Evolutionary conservation across 2,329 filamentous ascomycete genomes (phyloP).

Genomic region (Calonectria fujianensis): DNA sequence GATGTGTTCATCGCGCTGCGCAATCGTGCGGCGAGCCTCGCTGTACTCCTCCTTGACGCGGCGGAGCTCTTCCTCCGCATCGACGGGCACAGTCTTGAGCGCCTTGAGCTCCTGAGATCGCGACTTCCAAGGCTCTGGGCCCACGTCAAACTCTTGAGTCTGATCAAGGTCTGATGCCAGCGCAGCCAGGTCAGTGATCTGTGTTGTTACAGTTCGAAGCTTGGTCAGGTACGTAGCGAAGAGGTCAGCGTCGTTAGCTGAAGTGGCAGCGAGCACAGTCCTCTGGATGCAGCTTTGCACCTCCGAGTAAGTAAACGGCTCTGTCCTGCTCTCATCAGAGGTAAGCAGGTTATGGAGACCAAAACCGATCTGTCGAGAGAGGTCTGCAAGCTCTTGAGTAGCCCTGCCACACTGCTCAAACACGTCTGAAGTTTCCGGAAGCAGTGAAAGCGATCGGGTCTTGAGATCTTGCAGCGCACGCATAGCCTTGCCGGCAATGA

Average conservation of each 20-base stretch:
- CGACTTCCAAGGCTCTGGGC: slow-evolving; percentile 86
- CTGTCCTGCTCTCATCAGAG: slow-evolving; percentile 81
- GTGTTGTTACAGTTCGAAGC: slow-evolving; percentile 77
- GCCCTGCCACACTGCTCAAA: slow-evolving; percentile 83
- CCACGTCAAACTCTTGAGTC: slow-evolving; percentile 86
- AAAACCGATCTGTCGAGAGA: slow-evolving; percentile 80
- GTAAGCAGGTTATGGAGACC: slow-evolving; percentile 78
- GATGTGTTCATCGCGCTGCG: slow-evolving; percentile 85
- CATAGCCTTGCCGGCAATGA: slow-evolving; percentile 86
- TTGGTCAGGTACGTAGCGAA: slow-evolving; percentile 81
- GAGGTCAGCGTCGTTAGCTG: slow-evolving; percentile 78
- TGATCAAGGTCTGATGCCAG: slow-evolving; percentile 82
- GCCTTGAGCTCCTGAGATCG: slow-evolving; percentile 87
- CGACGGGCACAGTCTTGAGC: slow-evolving; percentile 86
- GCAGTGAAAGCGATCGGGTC: slow-evolving; percentile 83
- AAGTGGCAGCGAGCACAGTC: slow-evolving; percentile 68
- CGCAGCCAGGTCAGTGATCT: slow-evolving; percentile 82
- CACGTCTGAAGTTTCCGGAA: slow-evolving; percentile 78
- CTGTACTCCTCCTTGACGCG: slow-evolving; percentile 87
- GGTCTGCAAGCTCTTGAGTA: slow-evolving; percentile 78
- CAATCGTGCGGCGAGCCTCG: slow-evolving; percentile 83
- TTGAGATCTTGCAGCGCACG: slow-evolving; percentile 86
- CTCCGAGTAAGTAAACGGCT: slow-evolving; percentile 80
- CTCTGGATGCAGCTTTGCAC: slow-evolving; percentile 78
- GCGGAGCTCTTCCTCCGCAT: slow-evolving; percentile 89